These are phyloP conservation scores for Coniella lustricola DNA, from an alignment of 2,329 filamentous ascomycete genomes.

Conservation along the genomic window DNA sequence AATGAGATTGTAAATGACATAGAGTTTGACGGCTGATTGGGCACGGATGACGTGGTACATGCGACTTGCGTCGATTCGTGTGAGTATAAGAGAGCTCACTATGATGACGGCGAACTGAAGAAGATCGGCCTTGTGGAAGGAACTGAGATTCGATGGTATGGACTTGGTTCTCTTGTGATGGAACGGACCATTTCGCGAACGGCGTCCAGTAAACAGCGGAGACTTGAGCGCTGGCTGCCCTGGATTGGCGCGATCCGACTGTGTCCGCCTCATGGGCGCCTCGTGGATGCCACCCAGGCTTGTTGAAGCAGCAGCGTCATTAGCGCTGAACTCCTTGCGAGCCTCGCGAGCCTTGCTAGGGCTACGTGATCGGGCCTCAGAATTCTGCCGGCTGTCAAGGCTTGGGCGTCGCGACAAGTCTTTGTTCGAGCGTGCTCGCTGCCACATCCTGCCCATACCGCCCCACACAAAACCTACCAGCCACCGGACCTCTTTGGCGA, in stretches of 20 bases:
- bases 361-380: slow-evolving; percentile 34
- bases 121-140: slow-evolving; percentile 91
- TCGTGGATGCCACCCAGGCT: background rate
- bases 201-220: slow-evolving; percentile 17
- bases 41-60: slow-evolving; percentile 98
- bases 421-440: slow-evolving; percentile 44
- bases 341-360: slow-evolving; percentile 22
- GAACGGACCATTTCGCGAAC: slow-evolving; percentile 28
- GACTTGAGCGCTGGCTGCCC: background rate
- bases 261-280: slow-evolving; percentile 4
- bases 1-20: slow-evolving; percentile 97
- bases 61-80: slow-evolving; percentile 87
- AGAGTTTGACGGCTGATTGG: slow-evolving; percentile 94
- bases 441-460: slow-evolving; percentile 74
- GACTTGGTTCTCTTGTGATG: slow-evolving; percentile 73
- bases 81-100: slow-evolving; percentile 74
- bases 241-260: slow-evolving; percentile 5
- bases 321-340: slow-evolving; percentile 1
- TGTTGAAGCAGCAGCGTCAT: background rate
- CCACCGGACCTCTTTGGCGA: slow-evolving; percentile 65
- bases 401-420: slow-evolving; percentile 23
- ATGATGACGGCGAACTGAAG: slow-evolving; percentile 86
- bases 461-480: slow-evolving; percentile 70
- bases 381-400: slow-evolving; percentile 22
- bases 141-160: slow-evolving; percentile 73